These are phyloP conservation scores for Fraxinus pennsylvanica DNA, from an alignment of 257 asterid species.

Conservation along the genomic window DNA sequence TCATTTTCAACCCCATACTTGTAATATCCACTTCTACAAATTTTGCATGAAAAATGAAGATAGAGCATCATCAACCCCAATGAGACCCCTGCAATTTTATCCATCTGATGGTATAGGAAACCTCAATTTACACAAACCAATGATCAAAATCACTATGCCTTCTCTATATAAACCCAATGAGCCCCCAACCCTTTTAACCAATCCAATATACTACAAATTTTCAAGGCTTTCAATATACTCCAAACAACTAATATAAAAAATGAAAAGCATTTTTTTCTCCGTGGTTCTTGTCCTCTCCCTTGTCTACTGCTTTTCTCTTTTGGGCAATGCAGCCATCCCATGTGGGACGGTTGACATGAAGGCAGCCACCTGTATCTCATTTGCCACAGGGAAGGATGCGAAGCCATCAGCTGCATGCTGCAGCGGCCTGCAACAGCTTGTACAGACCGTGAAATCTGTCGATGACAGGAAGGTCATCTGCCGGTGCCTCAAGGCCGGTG, in stretches of 20 bases:
- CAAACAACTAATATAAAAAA: slow-evolving; percentile 15
- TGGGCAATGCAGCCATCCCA: slow-evolving; percentile 42
- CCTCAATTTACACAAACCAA: slow-evolving; percentile 39
- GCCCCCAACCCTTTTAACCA: slow-evolving; percentile 9
- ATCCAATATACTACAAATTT: background rate
- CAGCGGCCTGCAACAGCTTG: slow-evolving; percentile 47
- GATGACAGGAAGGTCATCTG: slow-evolving; percentile 63
- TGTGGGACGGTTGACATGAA: slow-evolving; percentile 45
- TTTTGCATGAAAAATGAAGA: background rate
- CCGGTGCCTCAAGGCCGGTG: slow-evolving; percentile 59
- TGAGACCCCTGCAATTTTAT: slow-evolving; percentile 35
- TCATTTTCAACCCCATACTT: background rate
- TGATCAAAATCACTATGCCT: slow-evolving; percentile 22
- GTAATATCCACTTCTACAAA: background rate
- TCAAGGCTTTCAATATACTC: background rate
- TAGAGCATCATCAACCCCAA: slow-evolving; percentile 34
- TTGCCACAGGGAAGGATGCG: slow-evolving; percentile 43
- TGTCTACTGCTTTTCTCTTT: slow-evolving; percentile 36
- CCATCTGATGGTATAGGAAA: slow-evolving; percentile 38
- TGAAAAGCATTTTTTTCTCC: slow-evolving; percentile 46
- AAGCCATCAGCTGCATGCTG: slow-evolving; percentile 47
- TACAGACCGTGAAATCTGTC: slow-evolving; percentile 37
- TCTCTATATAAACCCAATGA: slow-evolving; percentile 36
- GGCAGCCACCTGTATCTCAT: slow-evolving; percentile 50
- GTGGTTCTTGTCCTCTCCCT: slow-evolving; percentile 39